Conservation (phyloP, 2,329 filamentous ascomycete genomes). For the Colletotrichum sp. region DNA sequence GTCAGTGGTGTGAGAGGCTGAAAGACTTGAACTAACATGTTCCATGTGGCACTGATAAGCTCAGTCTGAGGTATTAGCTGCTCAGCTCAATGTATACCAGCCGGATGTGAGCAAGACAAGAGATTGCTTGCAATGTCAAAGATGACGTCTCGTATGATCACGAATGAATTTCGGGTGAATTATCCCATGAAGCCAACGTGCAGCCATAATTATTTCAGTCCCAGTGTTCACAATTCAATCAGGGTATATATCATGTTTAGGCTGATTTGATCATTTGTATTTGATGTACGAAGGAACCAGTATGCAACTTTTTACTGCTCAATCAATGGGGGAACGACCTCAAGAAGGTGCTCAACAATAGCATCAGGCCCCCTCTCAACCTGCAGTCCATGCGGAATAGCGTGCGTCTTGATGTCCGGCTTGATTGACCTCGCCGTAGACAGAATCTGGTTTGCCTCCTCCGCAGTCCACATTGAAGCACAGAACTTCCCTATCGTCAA, state of each 20-base stretch:
- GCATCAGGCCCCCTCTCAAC: slow-evolving; percentile 58
- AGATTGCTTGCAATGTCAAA: too few relatives aligned
- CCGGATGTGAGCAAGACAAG: too few relatives aligned
- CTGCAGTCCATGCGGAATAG: slow-evolving; percentile 59
- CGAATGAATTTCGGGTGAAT: accelerated
- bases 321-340: slow-evolving; percentile 39
- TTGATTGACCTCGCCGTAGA: slow-evolving; percentile 45
- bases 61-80: too few relatives aligned
- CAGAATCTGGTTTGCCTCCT: slow-evolving; percentile 51
- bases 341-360: slow-evolving; percentile 56
- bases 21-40: too few relatives aligned
- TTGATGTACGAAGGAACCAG: accelerated
- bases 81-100: too few relatives aligned
- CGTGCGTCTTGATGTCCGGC: slow-evolving; percentile 55
- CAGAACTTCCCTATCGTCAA: slow-evolving; percentile 51
- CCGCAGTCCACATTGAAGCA: slow-evolving; percentile 58
- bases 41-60: too few relatives aligned
- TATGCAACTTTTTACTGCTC: neutral
- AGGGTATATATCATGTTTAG: neutral
- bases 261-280: accelerated
- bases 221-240: neutral
- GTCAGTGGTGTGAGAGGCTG: accelerated
- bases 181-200: accelerated
- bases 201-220: accelerated
- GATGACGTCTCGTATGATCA: neutral